Evolutionary conservation across 805 yeast species (phyloP), one percentile per base, ranked within the genome.

Genomic region (Yarrowia keelungensis): DNA sequence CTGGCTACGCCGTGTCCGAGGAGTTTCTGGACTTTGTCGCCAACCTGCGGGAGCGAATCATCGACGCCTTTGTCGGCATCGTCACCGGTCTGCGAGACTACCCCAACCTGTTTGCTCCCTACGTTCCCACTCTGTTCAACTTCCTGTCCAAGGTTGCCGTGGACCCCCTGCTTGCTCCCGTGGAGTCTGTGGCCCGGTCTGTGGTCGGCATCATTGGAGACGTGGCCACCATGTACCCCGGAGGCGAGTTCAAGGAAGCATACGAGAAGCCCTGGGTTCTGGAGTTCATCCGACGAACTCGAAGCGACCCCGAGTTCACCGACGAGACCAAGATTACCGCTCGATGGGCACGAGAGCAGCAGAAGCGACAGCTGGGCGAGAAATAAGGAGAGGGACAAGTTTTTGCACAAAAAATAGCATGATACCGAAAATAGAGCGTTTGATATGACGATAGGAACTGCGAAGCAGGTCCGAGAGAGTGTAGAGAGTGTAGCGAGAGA

Each of bases 261-360:
- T 92, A 87, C 78, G 77, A 80, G 22, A 91, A 88, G 80, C 87
- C 83, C 2, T 92, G 97, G 97, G 87, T 95, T 36, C 80, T 89
- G 8, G 89, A 86, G 35, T 85, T 91, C 76, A 89, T 95, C 76
- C 88, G 87, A 77, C 86, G 83, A 75, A 88, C 93, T 26, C 86
- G 95, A 78, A 75, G 85, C 67, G 88, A 88, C 76, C 82, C 84
- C 71, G 73, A 82, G 41, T 90, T 87, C 76, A 81, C 86, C 43
- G 86, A 85, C 73, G 80, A 83, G 68, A 92, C 98, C 12, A 87
- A 86, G 76, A 95, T 90, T 75, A 91, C 97, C n/a, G 98, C 98
- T 9, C 86, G 93, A 80, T 95, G 98, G 98, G 98, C 99, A 15
- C 86, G 95, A 73, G 97, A 90, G 75, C 97, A 89, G 79, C 91